phyloP scores from a whole-genome alignment of 2,329 filamentous ascomycete genomes.

The Phaeoacremonium minimum region DNA sequence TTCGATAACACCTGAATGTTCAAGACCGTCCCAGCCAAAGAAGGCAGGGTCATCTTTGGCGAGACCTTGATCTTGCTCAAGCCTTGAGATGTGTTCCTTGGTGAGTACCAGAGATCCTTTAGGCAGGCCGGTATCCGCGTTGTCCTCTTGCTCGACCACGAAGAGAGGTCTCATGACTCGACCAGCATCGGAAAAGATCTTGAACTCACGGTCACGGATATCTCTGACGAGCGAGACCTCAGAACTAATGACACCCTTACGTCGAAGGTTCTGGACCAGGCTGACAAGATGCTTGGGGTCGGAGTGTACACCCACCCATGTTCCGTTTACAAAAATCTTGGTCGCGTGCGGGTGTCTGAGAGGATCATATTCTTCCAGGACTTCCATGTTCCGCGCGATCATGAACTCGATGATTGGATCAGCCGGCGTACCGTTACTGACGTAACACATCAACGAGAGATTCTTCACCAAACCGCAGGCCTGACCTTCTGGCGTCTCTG shows the following conservation, averaged over 20 bases:
- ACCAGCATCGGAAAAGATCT: constrained; percentile 95
- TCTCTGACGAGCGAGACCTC: constrained; percentile 95
- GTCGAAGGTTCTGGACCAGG: constrained; percentile 71
- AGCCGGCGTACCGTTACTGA: constrained; percentile 89
- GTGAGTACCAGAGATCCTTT: constrained; percentile 75
- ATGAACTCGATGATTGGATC: constrained; percentile 93
- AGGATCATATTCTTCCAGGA: constrained; percentile 91
- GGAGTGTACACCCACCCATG: constrained; percentile 94
- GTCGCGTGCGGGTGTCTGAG: constrained; percentile 84
- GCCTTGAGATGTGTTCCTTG: constrained; percentile 71
- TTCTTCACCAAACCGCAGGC: constrained; percentile 99
- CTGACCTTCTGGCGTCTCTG: constrained; percentile 96
- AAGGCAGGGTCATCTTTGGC: constrained; percentile 56
- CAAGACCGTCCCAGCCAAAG: constrained; percentile 85
- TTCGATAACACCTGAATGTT: constrained; percentile 82
- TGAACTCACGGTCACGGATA: constrained; percentile 95
- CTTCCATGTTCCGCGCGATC: constrained; percentile 92
- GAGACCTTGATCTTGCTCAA: constrained; percentile 69
- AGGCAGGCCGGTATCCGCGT: constrained; percentile 52
- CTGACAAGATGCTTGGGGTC: constrained; percentile 82
- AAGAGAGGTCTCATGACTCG: constrained; percentile 92
- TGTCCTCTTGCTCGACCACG: constrained; percentile 85
- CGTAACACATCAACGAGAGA: constrained; percentile 94
- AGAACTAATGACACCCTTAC: constrained; percentile 78
- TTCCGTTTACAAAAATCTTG: constrained; percentile 97